These are phyloP conservation scores for Trypanosoma avium DNA, from an alignment of 208 protist genomes.

Conservation along the genomic window DNA sequence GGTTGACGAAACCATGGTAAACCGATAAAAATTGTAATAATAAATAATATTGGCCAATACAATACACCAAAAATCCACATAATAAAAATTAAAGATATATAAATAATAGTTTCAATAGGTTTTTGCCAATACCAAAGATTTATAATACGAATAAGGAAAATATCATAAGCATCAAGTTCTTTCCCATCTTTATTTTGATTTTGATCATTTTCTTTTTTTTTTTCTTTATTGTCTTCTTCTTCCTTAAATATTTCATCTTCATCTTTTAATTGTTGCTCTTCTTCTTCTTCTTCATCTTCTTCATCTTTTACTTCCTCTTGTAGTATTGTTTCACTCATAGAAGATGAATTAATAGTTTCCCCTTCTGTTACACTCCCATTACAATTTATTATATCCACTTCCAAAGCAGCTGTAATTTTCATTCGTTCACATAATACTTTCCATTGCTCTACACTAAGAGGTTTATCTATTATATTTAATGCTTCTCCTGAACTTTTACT, in stretches of 20 bases:
- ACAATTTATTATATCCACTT: background rate
- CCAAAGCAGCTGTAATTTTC: background rate
- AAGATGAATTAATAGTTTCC: background rate
- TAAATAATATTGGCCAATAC: slow-evolving; percentile 5
- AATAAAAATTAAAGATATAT: slow-evolving; percentile 4
- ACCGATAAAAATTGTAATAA: slow-evolving; percentile 2
- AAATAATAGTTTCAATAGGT: slow-evolving; percentile 17
- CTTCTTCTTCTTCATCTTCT: background rate
- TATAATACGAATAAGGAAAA: slow-evolving; percentile 23
- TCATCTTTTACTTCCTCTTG: background rate
- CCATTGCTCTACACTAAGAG: background rate
- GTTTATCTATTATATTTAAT: background rate
- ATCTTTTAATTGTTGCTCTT: background rate
- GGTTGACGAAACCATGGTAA: background rate
- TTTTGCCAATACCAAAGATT: slow-evolving; percentile 14
- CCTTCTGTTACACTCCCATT: background rate
- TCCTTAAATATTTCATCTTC: too few relatives aligned
- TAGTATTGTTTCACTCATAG: too few relatives aligned
- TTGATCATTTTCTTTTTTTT: too few relatives aligned
- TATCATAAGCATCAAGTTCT: slow-evolving; percentile 13
- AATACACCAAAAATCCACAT: slow-evolving; percentile 5
- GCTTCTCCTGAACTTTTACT: background rate
- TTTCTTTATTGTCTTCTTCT: too few relatives aligned
- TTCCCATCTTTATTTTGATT: too few relatives aligned
- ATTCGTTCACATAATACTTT: background rate